phyloP scores from a whole-genome alignment of 345 rosid species.

The Lepidium aucheri region DNA sequence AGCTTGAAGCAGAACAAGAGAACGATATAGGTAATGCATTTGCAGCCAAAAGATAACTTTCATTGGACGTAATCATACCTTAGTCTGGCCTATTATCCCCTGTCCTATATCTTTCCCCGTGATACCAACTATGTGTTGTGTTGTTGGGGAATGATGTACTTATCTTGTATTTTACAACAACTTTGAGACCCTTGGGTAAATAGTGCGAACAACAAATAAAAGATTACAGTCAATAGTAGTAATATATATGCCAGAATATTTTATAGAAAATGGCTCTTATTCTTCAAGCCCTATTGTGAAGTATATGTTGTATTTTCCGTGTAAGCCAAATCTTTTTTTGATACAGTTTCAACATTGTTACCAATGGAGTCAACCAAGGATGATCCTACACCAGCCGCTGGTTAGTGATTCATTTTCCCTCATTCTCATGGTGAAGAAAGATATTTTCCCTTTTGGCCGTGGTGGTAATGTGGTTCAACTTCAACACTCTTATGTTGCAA shows the following conservation, averaged over 20 bases:
- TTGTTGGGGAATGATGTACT: neutral
- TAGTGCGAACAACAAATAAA: neutral
- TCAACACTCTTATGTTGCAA: conserved; percentile 1
- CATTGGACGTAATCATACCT: neutral
- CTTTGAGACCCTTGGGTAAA: neutral
- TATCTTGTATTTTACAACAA: neutral
- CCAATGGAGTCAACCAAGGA: conserved; percentile 12
- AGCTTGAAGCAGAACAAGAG: conserved; percentile 28
- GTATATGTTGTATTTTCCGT: neutral
- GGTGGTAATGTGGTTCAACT: conserved; percentile 8
- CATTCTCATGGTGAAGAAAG: neutral
- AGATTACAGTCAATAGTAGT: neutral
- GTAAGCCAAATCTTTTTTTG: neutral
- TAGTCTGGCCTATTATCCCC: neutral
- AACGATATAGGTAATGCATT: conserved; percentile 41
- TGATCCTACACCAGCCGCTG: conserved; percentile 9
- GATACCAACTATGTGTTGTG: neutral
- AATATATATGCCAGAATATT: neutral
- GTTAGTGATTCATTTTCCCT: conserved; percentile 19
- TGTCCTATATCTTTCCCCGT: neutral
- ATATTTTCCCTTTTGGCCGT: neutral
- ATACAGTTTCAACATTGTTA: conserved; percentile 19
- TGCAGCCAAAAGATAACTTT: conserved; percentile 10
- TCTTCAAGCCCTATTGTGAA: neutral
- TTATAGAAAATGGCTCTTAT: neutral